Evolutionary conservation across 2,329 filamentous ascomycete genomes (phyloP), one percentile per base, ranked within the genome.

Genomic region (Aspergillus phoenicis): DNA sequence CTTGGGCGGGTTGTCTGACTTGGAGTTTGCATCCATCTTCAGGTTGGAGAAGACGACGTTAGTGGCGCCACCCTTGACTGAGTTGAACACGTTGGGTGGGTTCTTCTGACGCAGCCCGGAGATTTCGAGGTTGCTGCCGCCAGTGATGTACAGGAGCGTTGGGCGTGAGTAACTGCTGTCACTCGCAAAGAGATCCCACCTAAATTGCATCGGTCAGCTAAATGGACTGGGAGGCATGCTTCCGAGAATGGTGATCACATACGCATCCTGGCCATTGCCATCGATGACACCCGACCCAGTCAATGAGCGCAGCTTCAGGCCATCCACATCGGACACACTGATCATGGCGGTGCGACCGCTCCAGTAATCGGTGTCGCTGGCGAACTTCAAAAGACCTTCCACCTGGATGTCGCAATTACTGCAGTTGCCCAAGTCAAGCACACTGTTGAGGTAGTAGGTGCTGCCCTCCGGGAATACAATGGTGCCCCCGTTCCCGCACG

Each of bases 31-130:
- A 8, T 70, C 72, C 51, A 83, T 69, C 4, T 68, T 73, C 26
- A 82, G 70, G 49, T 70, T 59, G n/a, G 68, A 65, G 64, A 78
- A 82, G 1, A 61, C 58, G 8, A 80, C 67, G 15, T 78, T 75
- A 1, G 61, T 69, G 1, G 75, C 73, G 36, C 67, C 68, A 1
- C 78, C 77, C 11, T 74, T 77, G 17, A 74, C 70, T 2, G 75
- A 77, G 61, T 77, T 73, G 70, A 82, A 82, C 17, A 81, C 79
- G 28, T 80, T 81, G 0, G 80, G 80, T 0, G 80, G 73, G 58
- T 82, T 81, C 61, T 76, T 78, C 22, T 79, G 70, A 6, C 64
- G 66, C 20, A 82, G 62, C 20, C 74, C 73, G 4, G 70, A 68
- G 20, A 83, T 66, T 6, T 68, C 69, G 56, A 82, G 75, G 48